A percentile compares a stretch with the other conserved stretches of the same genome.
Conservation (phyloP, 2,329 filamentous ascomycete species). For the Trichoderma sp. region DNA sequence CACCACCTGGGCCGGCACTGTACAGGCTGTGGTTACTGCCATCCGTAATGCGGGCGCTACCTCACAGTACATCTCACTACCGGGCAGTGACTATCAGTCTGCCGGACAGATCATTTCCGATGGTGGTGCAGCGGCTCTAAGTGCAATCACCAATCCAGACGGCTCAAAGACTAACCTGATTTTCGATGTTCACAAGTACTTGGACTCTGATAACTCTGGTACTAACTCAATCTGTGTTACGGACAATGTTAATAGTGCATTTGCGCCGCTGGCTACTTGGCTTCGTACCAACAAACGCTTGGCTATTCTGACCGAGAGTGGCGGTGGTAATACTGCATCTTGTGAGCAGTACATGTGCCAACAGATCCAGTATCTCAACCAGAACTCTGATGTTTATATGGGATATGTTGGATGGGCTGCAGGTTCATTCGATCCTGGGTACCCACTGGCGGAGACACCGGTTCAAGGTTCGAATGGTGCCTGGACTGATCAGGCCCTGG, state of each 20-base stretch:
- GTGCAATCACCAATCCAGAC: conserved; percentile 54
- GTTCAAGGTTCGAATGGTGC: neutral
- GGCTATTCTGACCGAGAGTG: conserved; percentile 13
- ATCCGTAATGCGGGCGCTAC: conserved; percentile 59
- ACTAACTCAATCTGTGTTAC: conserved; percentile 48
- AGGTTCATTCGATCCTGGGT: conserved; percentile 5
- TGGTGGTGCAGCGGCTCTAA: conserved; percentile 47
- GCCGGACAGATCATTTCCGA: conserved; percentile 43
- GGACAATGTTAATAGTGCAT: conserved; percentile 44
- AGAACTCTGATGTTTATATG: conserved; percentile 1
- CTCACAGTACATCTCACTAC: conserved; percentile 53
- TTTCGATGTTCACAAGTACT: conserved; percentile 57
- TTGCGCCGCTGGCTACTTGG: conserved; percentile 43
- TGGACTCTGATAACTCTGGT: conserved; percentile 53
- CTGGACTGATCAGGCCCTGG: conserved; percentile 1
- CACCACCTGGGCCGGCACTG: conserved; percentile 52
- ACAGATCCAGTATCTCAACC: conserved; percentile 4
- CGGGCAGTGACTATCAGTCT: conserved; percentile 55
- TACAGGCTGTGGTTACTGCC: conserved; percentile 58
- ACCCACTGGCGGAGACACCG: conserved; percentile 6
- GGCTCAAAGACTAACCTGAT: conserved; percentile 50
- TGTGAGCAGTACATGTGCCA: conserved; percentile 3
- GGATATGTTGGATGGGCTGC: conserved; percentile 7
- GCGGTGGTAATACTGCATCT: conserved; percentile 1
- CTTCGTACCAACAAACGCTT: conserved; percentile 8